Conservation (phyloP, 768 basidiomycete genomes). For the Leccinum ochraceum region DNA sequence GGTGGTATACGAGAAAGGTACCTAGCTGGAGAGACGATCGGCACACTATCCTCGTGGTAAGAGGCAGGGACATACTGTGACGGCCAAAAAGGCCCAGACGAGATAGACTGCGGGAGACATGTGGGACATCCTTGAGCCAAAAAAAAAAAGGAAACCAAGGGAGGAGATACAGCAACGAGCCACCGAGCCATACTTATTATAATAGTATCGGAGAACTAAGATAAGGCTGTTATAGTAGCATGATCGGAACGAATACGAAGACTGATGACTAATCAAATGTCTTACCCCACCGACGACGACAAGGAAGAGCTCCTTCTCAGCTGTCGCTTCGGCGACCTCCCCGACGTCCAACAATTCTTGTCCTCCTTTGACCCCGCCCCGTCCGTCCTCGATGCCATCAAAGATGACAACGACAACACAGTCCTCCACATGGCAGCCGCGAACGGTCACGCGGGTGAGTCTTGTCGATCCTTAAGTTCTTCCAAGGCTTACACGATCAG, state of each 20-base stretch:
- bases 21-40: neutral
- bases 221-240: no score
- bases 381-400: conserved; percentile 51
- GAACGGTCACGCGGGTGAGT: conserved; percentile 83
- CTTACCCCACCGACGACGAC: conserved; percentile 47
- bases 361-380: conserved; percentile 42
- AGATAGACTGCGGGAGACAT: conserved; percentile 60
- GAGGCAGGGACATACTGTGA: conserved; percentile 2
- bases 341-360: conserved; percentile 71
- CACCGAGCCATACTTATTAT: neutral
- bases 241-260: no score
- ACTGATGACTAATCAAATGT: neutral
- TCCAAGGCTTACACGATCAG: conserved; percentile 40
- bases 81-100: conserved; percentile 57
- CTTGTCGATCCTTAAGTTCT: neutral
- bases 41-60: conserved; percentile 9
- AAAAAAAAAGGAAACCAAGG: neutral
- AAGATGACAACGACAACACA: conserved; percentile 79
- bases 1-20: conserved; percentile 64
- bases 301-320: conserved; percentile 76
- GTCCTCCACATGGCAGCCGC: conserved; percentile 85
- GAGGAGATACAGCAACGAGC: neutral
- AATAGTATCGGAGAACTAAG: no score
- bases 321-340: conserved; percentile 86
- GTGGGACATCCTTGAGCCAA: conserved; percentile 52